Conservation (phyloP, 208 protist species). For the Leishmania mexicana region DNA sequence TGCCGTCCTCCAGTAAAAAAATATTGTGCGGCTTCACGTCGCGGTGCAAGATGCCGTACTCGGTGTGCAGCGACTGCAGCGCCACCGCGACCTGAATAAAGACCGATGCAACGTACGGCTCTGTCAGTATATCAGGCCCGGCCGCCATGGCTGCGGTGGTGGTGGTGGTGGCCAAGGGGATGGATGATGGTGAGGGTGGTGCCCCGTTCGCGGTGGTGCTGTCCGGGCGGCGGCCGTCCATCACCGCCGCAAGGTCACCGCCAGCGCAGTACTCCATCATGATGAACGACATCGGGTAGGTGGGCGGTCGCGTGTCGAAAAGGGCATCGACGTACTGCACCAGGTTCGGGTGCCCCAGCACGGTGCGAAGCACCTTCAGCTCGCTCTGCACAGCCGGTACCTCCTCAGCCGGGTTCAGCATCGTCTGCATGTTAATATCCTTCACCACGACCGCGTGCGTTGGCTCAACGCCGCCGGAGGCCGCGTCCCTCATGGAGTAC, state of each 20-base stretch:
- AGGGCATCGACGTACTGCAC: conserved; percentile 62
- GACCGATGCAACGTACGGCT: conserved; percentile 59
- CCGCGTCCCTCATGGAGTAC: conserved; percentile 34
- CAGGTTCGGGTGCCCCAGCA: conserved; percentile 60
- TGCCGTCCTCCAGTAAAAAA: conserved; percentile 66
- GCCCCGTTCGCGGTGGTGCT: not conserved
- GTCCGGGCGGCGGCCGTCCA: conserved; percentile 28
- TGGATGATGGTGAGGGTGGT: not conserved
- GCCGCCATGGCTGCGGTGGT: not conserved
- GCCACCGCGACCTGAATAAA: conserved; percentile 70
- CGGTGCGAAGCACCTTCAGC: conserved; percentile 48
- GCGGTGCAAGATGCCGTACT: conserved; percentile 75
- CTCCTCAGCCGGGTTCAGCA: conserved; percentile 59
- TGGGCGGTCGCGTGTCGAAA: conserved; percentile 32
- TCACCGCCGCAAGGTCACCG: conserved; percentile 58
- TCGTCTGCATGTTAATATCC: conserved; percentile 81
- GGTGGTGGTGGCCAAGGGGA: not conserved
- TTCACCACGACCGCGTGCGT: conserved; percentile 63
- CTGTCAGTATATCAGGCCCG: conserved; percentile 12
- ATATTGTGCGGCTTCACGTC: conserved; percentile 92
- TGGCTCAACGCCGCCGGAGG: not conserved
- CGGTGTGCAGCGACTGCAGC: conserved; percentile 73
- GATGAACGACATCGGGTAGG: conserved; percentile 65
- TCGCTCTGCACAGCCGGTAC: conserved; percentile 61
- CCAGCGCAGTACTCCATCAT: conserved; percentile 83